These are phyloP conservation scores for Tagetes patula DNA, from an alignment of 129 eudicot species.

Conservation along the genomic window DNA sequence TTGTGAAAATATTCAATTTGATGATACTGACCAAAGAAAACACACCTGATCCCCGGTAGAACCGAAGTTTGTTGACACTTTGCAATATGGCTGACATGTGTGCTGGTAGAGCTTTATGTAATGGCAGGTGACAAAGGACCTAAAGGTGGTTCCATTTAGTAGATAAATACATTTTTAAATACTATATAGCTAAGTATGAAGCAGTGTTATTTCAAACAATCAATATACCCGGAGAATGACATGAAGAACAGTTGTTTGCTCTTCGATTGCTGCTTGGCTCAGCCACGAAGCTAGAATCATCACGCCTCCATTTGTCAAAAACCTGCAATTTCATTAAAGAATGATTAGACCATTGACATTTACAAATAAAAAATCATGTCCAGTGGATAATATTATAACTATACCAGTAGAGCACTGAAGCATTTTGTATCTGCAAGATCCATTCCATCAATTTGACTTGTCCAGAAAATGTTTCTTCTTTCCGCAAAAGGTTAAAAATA, in stretches of 20 bases:
- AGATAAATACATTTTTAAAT: slow-evolving; percentile 10
- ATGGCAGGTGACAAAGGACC: slow-evolving; percentile 85
- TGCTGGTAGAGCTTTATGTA: slow-evolving; percentile 74
- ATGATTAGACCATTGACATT: background rate
- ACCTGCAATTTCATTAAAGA: slow-evolving; percentile 47
- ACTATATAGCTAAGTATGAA: background rate
- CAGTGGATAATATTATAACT: slow-evolving; percentile 9
- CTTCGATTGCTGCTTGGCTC: slow-evolving; percentile 88
- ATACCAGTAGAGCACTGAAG: slow-evolving; percentile 73
- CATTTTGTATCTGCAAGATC: slow-evolving; percentile 75
- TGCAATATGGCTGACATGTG: slow-evolving; percentile 96
- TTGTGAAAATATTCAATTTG: slow-evolving; percentile 3
- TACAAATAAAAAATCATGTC: background rate
- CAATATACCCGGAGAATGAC: slow-evolving; percentile 62
- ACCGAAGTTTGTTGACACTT: slow-evolving; percentile 81
- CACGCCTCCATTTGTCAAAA: slow-evolving; percentile 79
- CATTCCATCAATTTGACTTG: slow-evolving; percentile 86
- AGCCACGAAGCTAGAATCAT: slow-evolving; percentile 96
- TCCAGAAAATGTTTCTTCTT: slow-evolving; percentile 87
- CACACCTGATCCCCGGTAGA: slow-evolving; percentile 87
- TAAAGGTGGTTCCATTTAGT: slow-evolving; percentile 32
- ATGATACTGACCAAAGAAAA: slow-evolving; percentile 22
- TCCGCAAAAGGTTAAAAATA: slow-evolving; percentile 66
- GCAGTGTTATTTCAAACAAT: slow-evolving; percentile 9
- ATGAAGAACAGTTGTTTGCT: slow-evolving; percentile 84